phyloP scores from a whole-genome alignment of 1,284 basidiomycete genomes.

The Naganishia albida region DNA sequence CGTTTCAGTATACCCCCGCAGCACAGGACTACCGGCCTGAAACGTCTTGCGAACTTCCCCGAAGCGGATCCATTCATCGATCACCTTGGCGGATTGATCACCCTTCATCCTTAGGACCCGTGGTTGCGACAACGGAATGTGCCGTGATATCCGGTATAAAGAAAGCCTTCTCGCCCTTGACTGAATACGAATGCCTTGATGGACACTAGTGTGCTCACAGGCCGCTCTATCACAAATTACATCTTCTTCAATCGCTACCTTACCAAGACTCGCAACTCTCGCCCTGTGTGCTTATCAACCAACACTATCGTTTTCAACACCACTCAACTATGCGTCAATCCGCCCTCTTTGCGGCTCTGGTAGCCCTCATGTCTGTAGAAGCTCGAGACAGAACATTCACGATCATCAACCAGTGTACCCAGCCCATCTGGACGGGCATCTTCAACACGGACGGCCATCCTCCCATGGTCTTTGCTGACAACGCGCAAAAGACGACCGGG shows the following conservation, averaged over 20 bases:
- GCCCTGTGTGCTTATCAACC: neutral
- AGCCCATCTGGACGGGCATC: slow-evolving; percentile 19
- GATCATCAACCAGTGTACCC: slow-evolving; percentile 4
- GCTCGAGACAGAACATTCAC: slow-evolving; percentile 5
- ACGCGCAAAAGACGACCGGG: neutral
- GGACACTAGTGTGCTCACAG: slow-evolving; percentile 2
- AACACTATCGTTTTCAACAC: neutral
- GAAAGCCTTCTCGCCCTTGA: neutral
- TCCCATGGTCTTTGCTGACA: neutral
- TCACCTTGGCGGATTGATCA: no score
- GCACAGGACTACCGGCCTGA: no score
- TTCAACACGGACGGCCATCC: neutral
- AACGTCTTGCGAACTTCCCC: no score
- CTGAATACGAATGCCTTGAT: neutral
- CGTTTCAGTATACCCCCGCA: no score
- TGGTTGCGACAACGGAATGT: no score
- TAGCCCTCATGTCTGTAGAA: slow-evolving; percentile 1
- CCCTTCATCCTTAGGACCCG: no score
- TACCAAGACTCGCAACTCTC: neutral
- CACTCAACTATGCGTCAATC: neutral
- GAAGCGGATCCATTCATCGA: no score
- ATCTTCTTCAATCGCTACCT: neutral
- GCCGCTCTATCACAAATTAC: slow-evolving; percentile 3
- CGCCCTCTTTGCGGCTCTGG: slow-evolving; percentile 1
- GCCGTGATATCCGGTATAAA: no score